Evolutionary conservation across 2,329 filamentous ascomycete species (phyloP), one percentile per base, ranked within the genome.

Genomic region (Aureobasidium mangrovei): DNA sequence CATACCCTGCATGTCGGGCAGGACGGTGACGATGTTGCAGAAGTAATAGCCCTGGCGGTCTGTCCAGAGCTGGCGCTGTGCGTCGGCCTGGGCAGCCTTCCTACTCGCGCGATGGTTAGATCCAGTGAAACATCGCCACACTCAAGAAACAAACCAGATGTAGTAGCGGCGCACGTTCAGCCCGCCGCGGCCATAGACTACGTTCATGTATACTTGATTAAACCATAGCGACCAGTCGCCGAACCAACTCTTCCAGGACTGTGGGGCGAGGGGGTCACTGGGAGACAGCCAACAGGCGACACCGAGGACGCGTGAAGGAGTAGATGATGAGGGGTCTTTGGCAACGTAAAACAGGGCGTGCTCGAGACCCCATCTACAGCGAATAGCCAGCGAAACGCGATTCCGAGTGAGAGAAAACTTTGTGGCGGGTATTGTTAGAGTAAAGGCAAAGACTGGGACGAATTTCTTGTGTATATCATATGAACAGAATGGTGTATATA

Each of bases 251-350:
- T 72, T 69, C 84, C 84, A 88, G 4, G 75, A 77, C 42, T 77
- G 70, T 12, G 76, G 72, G 44, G 74, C 64, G 4, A 66, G 70
- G 0, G 72, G 65, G 0, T 70, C 70, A 29, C 24, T 43, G 0
- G 85, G 85, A 0, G 76, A 76, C 52, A 86, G 72, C 85, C 85
- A 89, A 78, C 86, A 87, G 55, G 83, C 81, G 27, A 86, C 82
- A 7, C 85, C 85, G 29, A 88, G 75, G 35, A 88, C 76, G 55
- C 78, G 76, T 48, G 67, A 57, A 12, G 68, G 67, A 4, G 64
- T 63, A 26, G 57, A 46, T 26, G 52, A 69, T 0, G 73, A 70
- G 3, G 74, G 70, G 61, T 85, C 80, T 67, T 83, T 85, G 7
- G 83, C 83, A 56, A 88, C 82, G 60, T 85, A 79, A 69, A 88